Evolutionary conservation across 768 basidiomycete genomes (phyloP), one percentile per base, ranked within the genome.

Genomic region (Lyophyllum atratum): DNA sequence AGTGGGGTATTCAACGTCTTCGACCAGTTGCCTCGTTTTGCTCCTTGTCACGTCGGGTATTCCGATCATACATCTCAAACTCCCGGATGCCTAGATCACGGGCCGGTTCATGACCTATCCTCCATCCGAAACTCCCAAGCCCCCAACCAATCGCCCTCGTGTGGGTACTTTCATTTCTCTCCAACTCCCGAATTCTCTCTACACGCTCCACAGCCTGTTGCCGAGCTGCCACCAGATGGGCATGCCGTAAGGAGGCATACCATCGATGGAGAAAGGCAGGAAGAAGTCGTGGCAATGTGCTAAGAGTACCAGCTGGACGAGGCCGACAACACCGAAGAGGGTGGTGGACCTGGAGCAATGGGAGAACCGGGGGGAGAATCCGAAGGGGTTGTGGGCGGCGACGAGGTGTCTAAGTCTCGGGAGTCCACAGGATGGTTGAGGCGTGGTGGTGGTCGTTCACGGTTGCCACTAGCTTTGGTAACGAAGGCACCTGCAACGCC

Each of bases 171-270:
- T 60, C 70, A 58, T 65, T 72, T 19, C 81, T 74, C 51, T 83
- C 86, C 42, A 86, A 77, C 63, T 83, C 82, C n/a, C 86, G 77
- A 15, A 90, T 80, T 28, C 88, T 77, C 66, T 87, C 82, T 1
- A 80, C 82, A 4, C 84, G 81, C 68, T 92, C 89, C 7, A 78
- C 78, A 2, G 89, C 89, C 62, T 91, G 90, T 42, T 78, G 74
- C n/a, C 84, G 81, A 3, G 86, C 85, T 0, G 93, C 91, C 1
- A 79, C 75, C 29, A 85, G 73, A 68, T 93, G 90, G 22, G 84
- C 91, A n/a, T 80, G 82, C 2, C 89, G 82, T 14, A 93, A 70
- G 1, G 79, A 78, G 4, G 78, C 75, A 63, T 81, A 90, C 78
- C 85, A 86, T 15, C 73, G 75, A 58, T 80, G 80, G 10, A 85